Conservation (phyloP, 805 yeast genomes). For the Yamadazyma scolyti region DNA sequence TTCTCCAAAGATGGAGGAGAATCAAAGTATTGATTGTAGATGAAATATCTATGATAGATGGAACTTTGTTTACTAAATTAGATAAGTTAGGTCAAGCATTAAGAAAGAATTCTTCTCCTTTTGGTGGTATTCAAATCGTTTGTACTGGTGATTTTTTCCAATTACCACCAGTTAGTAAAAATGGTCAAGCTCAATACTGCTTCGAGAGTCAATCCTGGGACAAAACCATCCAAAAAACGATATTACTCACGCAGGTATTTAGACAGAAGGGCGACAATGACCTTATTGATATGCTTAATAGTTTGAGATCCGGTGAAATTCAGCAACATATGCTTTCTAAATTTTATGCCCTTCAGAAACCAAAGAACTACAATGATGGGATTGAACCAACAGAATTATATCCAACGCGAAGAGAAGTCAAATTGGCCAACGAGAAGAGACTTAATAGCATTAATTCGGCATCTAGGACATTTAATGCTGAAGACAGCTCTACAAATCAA, state of each 20-base stretch:
- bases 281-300: slow-evolving; percentile 75
- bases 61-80: slow-evolving; percentile 68
- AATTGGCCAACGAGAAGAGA: slow-evolving; percentile 56
- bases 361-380: slow-evolving; percentile 62
- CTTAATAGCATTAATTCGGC: slow-evolving; percentile 42
- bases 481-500: slow-evolving; percentile 22
- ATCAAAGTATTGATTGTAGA: slow-evolving; percentile 78
- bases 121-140: slow-evolving; percentile 91
- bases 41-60: slow-evolving; percentile 94
- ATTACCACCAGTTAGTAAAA: slow-evolving; percentile 77
- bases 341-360: slow-evolving; percentile 56
- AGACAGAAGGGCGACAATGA: slow-evolving; percentile 80
- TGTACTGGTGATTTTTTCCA: slow-evolving; percentile 96
- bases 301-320: slow-evolving; percentile 71
- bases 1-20: slow-evolving; percentile 57
- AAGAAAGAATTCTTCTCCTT: slow-evolving; percentile 57
- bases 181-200: slow-evolving; percentile 48
- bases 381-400: slow-evolving; percentile 86
- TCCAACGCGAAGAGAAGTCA: slow-evolving; percentile 85
- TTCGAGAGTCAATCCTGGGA: slow-evolving; percentile 77
- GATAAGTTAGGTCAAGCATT: slow-evolving; percentile 62
- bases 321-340: slow-evolving; percentile 43
- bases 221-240: slow-evolving; percentile 56
- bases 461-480: slow-evolving; percentile 37
- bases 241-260: slow-evolving; percentile 74